These are phyloP conservation scores for Russula olivacea DNA, from an alignment of 768 basidiomycete genomes.

Conservation along the genomic window DNA sequence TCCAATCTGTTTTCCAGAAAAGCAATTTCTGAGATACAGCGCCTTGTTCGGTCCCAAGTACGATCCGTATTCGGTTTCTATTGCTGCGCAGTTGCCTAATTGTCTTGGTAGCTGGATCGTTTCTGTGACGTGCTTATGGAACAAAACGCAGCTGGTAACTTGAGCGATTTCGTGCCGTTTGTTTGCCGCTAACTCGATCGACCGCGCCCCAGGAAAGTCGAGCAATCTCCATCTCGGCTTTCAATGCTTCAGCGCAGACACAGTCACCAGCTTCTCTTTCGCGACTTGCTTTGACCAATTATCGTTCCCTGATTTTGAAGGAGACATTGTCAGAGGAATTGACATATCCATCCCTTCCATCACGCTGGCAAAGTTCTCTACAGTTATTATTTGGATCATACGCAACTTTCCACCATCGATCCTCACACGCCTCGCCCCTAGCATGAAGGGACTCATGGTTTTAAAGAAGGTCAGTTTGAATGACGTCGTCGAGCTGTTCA, in stretches of 20 bases:
- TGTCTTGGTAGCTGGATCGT: constrained; percentile 31
- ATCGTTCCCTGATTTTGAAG: constrained; percentile 33
- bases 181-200: not conserved
- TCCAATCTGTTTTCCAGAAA: constrained; percentile 38
- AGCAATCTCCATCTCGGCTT: constrained; percentile 39
- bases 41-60: constrained; percentile 33
- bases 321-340: constrained; percentile 34
- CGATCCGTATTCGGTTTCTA: not conserved
- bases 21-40: constrained; percentile 36
- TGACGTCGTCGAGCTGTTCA: not conserved
- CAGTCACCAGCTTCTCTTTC: constrained; percentile 41
- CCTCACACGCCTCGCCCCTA: not conserved
- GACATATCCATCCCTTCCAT: constrained; percentile 31
- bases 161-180: not conserved
- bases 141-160: constrained; percentile 9
- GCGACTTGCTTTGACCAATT: constrained; percentile 33
- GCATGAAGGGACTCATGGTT: not conserved
- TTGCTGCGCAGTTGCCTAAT: not conserved
- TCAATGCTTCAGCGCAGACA: constrained; percentile 39
- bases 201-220: constrained; percentile 21
- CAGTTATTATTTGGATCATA: not conserved
- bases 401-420: not conserved
- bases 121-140: constrained; percentile 25
- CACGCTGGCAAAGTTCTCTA: constrained; percentile 12
- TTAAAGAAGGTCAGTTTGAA: not conserved